Conservation (phyloP, 768 basidiomycete species). For the Russula compacta region DNA sequence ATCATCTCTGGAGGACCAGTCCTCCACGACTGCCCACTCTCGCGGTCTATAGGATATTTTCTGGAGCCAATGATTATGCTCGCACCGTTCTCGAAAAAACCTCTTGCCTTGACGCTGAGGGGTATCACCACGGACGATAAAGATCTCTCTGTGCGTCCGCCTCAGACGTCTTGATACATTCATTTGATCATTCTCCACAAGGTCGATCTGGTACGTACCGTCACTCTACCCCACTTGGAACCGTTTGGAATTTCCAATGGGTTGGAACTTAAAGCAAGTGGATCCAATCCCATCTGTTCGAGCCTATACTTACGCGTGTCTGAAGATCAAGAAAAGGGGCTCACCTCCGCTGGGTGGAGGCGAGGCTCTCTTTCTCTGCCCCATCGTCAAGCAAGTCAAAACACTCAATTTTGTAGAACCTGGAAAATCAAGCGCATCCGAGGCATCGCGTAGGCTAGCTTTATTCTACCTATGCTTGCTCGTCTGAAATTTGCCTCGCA, state of each 20-base stretch:
- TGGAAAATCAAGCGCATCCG: conserved; percentile 90
- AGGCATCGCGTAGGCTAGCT: conserved; percentile 75
- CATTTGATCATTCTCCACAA: conserved; percentile 25
- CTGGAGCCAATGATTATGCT: conserved; percentile 85
- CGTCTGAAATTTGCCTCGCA: conserved; percentile 26
- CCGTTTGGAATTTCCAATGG: conserved; percentile 86
- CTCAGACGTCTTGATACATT: neutral
- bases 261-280: conserved; percentile 70
- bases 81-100: conserved; percentile 87
- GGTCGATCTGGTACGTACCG: conserved; percentile 85
- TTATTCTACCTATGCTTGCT: neutral
- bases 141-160: conserved; percentile 70
- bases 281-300: neutral
- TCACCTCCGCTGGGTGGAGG: conserved; percentile 87
- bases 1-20: conserved; percentile 76
- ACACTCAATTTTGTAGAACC: conserved; percentile 87
- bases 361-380: conserved; percentile 89
- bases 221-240: conserved; percentile 84
- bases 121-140: conserved; percentile 91
- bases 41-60: conserved; percentile 89
- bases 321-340: conserved; percentile 92
- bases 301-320: neutral
- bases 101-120: conserved; percentile 68
- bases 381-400: conserved; percentile 83
- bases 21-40: conserved; percentile 80